Base-by-base conservation (phyloP, 306 rosid species). In the Fragaria vesca region DNA sequence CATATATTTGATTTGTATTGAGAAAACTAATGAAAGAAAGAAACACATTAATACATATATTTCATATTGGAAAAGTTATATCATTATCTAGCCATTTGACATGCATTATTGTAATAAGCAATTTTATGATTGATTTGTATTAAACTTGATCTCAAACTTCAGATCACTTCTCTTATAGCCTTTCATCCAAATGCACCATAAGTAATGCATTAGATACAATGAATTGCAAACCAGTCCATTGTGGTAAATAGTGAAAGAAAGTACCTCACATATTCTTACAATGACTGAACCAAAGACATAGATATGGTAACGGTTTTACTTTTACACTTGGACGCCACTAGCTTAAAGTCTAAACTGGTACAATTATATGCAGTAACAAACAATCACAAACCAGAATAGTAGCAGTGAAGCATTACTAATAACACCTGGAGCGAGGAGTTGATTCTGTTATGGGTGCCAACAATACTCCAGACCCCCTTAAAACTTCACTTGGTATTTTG, bases 171-270 rank as follows among this genome's bases (percentile, higher is more conserved):
- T 28, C n/a, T 32, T 12, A 32, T 30, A 30, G 38, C 47, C 20
- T 32, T 50, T 24, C n/a, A 24, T 24, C 73, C 73, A 12, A 47
- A 8, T 46, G 42, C 40, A 47, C 74, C 40, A 21, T 13, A 69
- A 13, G 42, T 70, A 15, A 69, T 15, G 7, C 17, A 30, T 73
- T 12, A n/a, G 57, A 55, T 52, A 17, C 9, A 72, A n/a, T 26
- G 61, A 45, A 72, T 8, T 57, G 4, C 15, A 73, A 57, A 73
- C 77, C 40, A 73, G 67, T 13, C 15, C 26, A 40, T 57, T 38
- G 9, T 50, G 8, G n/a, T 26, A 72, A 54, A 34, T 13, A 57
- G 10, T 40, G 5, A 26, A 74, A 16, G 26, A 15, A 20, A 55
- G 45, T 40, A 60, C 20, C 57, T 16, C 13, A 45, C 30, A 16